These are phyloP conservation scores for Apiospora pterosperma DNA, from an alignment of 2,329 filamentous ascomycete species.

Conservation along the genomic window DNA sequence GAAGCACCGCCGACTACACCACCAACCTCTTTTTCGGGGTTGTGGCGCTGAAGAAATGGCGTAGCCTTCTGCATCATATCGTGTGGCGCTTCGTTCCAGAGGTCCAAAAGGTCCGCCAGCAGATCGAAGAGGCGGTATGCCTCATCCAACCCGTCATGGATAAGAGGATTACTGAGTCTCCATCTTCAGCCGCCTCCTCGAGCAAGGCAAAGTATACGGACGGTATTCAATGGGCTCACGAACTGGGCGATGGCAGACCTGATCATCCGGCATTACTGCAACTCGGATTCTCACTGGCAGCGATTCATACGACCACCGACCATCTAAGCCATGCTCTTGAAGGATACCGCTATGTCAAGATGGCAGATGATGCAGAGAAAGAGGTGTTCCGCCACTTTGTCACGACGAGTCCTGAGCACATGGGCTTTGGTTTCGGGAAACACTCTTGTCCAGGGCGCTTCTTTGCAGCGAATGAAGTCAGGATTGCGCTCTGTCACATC, in stretches of 20 bases:
- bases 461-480: constrained; percentile 43
- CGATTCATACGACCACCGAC: constrained; percentile 49
- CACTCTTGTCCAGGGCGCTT: constrained; percentile 41
- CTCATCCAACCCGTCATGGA: not conserved
- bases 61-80: not conserved
- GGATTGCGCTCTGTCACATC: constrained; percentile 38
- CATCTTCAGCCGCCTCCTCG: not conserved
- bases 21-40: not conserved
- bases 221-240: not conserved
- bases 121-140: not conserved
- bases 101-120: not conserved
- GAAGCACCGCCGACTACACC: not conserved
- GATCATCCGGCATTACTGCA: constrained; percentile 23
- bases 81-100: not conserved
- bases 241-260: not conserved
- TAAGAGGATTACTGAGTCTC: not conserved
- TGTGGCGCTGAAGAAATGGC: not conserved
- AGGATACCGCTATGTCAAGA: constrained; percentile 33
- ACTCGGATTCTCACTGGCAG: constrained; percentile 42
- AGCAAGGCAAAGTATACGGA: not conserved
- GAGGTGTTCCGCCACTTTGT: constrained; percentile 23
- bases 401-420: constrained; percentile 30
- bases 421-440: constrained; percentile 34
- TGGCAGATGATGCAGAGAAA: constrained; percentile 15
- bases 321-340: constrained; percentile 35